Evolutionary conservation across 164 flowering plant genomes (phyloP).

Genomic region (Dillenia suffruticosa): DNA sequence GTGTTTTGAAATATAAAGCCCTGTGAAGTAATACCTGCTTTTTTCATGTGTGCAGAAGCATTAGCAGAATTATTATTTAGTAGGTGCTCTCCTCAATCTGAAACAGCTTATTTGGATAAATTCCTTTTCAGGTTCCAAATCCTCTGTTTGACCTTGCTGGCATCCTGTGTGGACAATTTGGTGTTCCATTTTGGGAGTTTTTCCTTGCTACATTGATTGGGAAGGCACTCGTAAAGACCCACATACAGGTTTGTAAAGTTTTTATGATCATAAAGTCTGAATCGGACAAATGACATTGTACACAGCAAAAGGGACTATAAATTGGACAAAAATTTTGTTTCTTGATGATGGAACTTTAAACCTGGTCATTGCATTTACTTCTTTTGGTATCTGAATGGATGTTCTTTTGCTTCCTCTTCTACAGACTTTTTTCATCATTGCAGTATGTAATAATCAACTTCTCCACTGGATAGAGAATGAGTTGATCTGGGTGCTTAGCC

Average conservation of each 20-base stretch:
- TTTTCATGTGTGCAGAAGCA: neutral
- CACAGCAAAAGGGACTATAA: too few species aligned
- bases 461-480: constrained; percentile 87
- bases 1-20: too few species aligned
- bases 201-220: constrained; percentile 88
- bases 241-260: constrained; percentile 72
- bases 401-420: constrained; percentile 10
- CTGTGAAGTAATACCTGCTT: neutral
- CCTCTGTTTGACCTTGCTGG: constrained; percentile 99
- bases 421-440: constrained; percentile 88
- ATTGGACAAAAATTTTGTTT: too few species aligned
- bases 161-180: constrained; percentile 98
- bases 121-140: constrained; percentile 76
- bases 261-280: constrained; percentile 1
- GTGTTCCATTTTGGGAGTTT: constrained; percentile 92
- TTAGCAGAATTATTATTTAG: too few species aligned
- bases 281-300: neutral
- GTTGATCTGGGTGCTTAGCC: constrained; percentile 67
- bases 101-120: too few species aligned
- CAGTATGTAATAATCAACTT: constrained; percentile 93
- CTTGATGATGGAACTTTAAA: too few species aligned
- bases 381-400: constrained; percentile 9
- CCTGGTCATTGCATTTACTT: neutral
- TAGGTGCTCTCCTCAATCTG: too few species aligned
- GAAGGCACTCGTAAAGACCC: constrained; percentile 92